Evolutionary conservation across 352 stramenopile species (phyloP).

Genomic region (Globisporangium nunn): DNA sequence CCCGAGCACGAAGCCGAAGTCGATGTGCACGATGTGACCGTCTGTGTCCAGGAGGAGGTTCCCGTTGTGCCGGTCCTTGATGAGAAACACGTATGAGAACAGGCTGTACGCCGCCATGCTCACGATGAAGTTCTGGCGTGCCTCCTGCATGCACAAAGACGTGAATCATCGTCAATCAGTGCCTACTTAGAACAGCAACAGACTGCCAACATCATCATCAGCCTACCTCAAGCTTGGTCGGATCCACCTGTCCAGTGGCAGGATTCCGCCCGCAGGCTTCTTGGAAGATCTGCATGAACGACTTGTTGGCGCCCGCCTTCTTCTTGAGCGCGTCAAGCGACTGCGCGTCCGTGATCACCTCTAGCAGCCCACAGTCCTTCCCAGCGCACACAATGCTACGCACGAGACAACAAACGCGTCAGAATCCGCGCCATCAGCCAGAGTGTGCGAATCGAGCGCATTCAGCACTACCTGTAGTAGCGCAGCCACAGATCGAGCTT

Average conservation of each 20-base stretch:
- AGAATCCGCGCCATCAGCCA: neutral
- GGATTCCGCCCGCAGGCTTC: conserved; percentile 37
- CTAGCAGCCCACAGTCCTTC: conserved; percentile 90
- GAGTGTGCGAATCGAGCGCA: neutral
- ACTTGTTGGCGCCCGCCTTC: conserved; percentile 38
- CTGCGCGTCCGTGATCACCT: conserved; percentile 93
- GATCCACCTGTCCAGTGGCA: conserved; percentile 29
- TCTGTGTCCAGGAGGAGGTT: conserved; percentile 96
- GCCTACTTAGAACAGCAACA: neutral
- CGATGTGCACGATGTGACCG: conserved; percentile 96
- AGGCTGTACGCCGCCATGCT: conserved; percentile 95
- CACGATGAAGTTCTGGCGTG: conserved; percentile 92
- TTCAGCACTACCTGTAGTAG: conserved; percentile 68
- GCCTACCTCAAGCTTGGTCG: conserved; percentile 28
- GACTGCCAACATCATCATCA: neutral
- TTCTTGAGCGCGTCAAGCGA: conserved; percentile 96
- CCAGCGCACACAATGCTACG: conserved; percentile 89
- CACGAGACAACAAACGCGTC: neutral
- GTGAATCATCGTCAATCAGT: conserved; percentile 17
- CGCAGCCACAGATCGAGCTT: conserved; percentile 87
- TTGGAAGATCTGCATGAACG: conserved; percentile 45
- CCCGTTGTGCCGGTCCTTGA: conserved; percentile 98
- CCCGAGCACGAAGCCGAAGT: conserved; percentile 98
- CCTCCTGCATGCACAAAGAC: conserved; percentile 23
- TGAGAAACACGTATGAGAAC: conserved; percentile 94